Evolutionary conservation across 2,329 filamentous ascomycete species (phyloP).

Genomic region (Hansfordia pulvinata): DNA sequence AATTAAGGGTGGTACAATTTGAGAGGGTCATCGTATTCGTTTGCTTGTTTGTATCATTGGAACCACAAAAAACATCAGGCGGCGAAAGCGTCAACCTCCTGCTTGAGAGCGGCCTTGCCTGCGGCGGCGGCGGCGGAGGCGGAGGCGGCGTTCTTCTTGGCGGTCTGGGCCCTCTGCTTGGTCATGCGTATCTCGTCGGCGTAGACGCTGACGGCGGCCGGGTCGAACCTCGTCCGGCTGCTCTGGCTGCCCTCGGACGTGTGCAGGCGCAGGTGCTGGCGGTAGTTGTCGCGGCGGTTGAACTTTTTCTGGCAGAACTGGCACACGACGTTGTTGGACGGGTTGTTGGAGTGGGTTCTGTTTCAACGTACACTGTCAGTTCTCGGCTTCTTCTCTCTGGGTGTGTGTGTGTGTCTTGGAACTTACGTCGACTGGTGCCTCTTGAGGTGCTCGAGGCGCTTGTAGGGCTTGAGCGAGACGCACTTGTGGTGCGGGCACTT

Average conservation of each 20-base stretch:
- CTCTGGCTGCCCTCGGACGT: slow-evolving; percentile 15
- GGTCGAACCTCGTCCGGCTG: slow-evolving; percentile 16
- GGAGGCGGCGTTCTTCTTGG: slow-evolving; percentile 7
- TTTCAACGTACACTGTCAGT: slow-evolving; percentile 12
- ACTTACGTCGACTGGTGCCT: slow-evolving; percentile 37
- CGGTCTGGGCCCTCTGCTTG: slow-evolving; percentile 10
- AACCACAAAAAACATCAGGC: no score
- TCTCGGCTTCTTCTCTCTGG: not conserved
- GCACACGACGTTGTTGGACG: slow-evolving; percentile 8
- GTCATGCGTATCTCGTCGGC: slow-evolving; percentile 11
- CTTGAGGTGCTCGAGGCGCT: slow-evolving; percentile 41
- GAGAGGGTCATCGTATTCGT: no score
- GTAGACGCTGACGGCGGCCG: slow-evolving; percentile 11
- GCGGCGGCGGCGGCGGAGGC: no score
- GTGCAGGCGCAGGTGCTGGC: slow-evolving; percentile 23
- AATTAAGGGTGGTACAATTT: no score
- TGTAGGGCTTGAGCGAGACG: slow-evolving; percentile 26
- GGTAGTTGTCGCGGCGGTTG: slow-evolving; percentile 24
- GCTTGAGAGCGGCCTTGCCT: no score
- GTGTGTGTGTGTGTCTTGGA: slow-evolving; percentile 2
- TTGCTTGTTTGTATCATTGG: no score
- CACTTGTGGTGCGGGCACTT: slow-evolving; percentile 32
- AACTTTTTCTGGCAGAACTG: slow-evolving; percentile 14
- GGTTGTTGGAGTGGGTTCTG: slow-evolving; percentile 13
- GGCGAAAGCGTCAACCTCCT: no score